phyloP scores from a whole-genome alignment of 129 eudicot genomes.

The Flaveria brownii region DNA sequence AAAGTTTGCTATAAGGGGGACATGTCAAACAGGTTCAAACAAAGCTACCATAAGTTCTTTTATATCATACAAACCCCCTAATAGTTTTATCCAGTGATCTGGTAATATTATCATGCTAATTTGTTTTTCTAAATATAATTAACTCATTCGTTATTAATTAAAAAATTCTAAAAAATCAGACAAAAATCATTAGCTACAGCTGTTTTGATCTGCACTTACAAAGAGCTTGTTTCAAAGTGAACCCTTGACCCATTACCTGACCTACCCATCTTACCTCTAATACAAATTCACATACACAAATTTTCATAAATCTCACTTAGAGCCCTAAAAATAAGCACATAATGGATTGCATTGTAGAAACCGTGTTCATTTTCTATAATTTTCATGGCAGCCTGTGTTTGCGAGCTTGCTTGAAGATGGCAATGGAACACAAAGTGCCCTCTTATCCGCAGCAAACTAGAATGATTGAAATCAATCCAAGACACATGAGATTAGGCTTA shows the following conservation, averaged over 20 bases:
- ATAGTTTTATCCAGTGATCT: background rate
- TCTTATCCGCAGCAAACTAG: constrained; percentile 55
- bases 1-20: background rate
- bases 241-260: background rate
- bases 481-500: constrained; percentile 13
- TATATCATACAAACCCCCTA: background rate
- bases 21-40: background rate
- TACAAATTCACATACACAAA: background rate
- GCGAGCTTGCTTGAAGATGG: constrained; percentile 62
- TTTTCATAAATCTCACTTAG: background rate
- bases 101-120: background rate
- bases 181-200: background rate
- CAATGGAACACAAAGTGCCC: constrained; percentile 49
- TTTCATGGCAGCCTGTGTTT: constrained; percentile 53
- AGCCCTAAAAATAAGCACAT: constrained; percentile 5
- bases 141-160: background rate
- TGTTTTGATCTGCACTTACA: background rate
- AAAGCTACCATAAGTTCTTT: background rate
- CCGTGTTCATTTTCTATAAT: background rate
- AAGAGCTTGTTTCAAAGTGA: background rate
- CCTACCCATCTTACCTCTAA: background rate
- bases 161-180: background rate
- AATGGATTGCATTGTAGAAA: background rate
- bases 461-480: constrained; percentile 8
- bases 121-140: background rate